Evolutionary conservation across 768 basidiomycete species (phyloP).

Genomic region (Pholiota microspora): DNA sequence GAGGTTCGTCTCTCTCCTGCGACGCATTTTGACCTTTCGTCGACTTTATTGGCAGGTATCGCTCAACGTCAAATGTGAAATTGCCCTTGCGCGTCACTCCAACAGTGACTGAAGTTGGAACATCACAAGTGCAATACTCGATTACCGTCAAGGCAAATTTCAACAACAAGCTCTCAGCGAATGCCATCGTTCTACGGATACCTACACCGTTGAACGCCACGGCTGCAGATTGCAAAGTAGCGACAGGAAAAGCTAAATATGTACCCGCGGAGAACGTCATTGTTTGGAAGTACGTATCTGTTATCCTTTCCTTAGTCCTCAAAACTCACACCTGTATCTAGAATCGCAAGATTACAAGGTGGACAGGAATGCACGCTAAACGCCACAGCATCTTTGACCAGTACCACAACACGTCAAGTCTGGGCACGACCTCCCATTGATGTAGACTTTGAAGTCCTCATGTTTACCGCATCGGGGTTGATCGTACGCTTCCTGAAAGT

Average conservation of each 20-base stretch:
- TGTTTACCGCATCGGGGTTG: slow-evolving; percentile 96
- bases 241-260: slow-evolving; percentile 95
- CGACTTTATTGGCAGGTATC: slow-evolving; percentile 74
- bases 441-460: slow-evolving; percentile 97
- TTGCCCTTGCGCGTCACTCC: slow-evolving; percentile 87
- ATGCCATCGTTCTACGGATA: slow-evolving; percentile 88
- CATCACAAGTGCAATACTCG: slow-evolving; percentile 87
- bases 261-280: slow-evolving; percentile 94
- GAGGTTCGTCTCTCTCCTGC: slow-evolving; percentile 52
- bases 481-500: slow-evolving; percentile 98
- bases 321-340: slow-evolving; percentile 26
- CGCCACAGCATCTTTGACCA: slow-evolving; percentile 79
- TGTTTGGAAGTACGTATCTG: slow-evolving; percentile 86
- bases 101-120: slow-evolving; percentile 91
- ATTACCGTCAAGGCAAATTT: slow-evolving; percentile 89
- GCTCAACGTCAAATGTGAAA: slow-evolving; percentile 94
- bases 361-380: slow-evolving; percentile 86
- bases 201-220: slow-evolving; percentile 97
- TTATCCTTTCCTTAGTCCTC: not conserved
- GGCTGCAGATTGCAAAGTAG: slow-evolving; percentile 87
- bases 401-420: slow-evolving; percentile 89
- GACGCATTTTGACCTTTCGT: not conserved
- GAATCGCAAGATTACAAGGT: slow-evolving; percentile 90
- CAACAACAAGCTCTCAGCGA: slow-evolving; percentile 88
- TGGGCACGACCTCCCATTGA: slow-evolving; percentile 99